Evolutionary conservation across 305 asterid genomes (phyloP).

Genomic region (Fraxinus dipetala): DNA sequence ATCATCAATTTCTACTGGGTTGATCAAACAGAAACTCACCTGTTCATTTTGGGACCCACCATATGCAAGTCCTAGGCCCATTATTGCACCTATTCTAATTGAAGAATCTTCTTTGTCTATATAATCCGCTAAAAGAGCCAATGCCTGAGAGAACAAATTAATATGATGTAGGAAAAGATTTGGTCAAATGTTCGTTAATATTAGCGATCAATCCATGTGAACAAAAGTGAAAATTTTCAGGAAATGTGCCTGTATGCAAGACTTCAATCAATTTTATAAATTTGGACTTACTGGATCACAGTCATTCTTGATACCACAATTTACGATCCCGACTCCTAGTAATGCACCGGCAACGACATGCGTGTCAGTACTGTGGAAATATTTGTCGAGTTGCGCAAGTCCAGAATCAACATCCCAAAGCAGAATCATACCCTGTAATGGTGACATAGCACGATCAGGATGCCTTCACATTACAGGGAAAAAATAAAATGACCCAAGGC

Average conservation of each 20-base stretch:
- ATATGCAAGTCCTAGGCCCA: slow-evolving; percentile 98
- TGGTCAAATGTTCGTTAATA: background rate
- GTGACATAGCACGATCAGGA: slow-evolving; percentile 18
- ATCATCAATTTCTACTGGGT: slow-evolving; percentile 2
- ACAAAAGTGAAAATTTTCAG: background rate
- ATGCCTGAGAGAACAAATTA: slow-evolving; percentile 52
- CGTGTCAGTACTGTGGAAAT: slow-evolving; percentile 80
- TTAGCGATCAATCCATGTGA: background rate
- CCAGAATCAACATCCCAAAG: slow-evolving; percentile 99
- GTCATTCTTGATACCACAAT: slow-evolving; percentile 75
- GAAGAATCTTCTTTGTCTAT: slow-evolving; percentile 77
- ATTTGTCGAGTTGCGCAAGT: slow-evolving; percentile 95
- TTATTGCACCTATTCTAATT: slow-evolving; percentile 88
- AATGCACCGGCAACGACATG: slow-evolving; percentile 89
- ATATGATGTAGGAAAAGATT: slow-evolving; percentile 13
- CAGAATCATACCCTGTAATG: slow-evolving; percentile 85
- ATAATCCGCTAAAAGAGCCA: slow-evolving; percentile 82
- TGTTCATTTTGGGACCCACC: slow-evolving; percentile 90
- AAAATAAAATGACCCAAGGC: background rate
- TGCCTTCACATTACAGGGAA: background rate
- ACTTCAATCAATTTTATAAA: background rate
- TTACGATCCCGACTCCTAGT: slow-evolving; percentile 92
- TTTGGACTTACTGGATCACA: slow-evolving; percentile 86
- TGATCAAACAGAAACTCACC: slow-evolving; percentile 36
- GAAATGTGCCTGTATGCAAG: background rate